A percentile compares a stretch with the other conserved stretches of the same genome.
These are phyloP conservation scores for Malassezia pachydermatis DNA, from an alignment of 1,284 basidiomycete genomes.

Conservation along the genomic window DNA sequence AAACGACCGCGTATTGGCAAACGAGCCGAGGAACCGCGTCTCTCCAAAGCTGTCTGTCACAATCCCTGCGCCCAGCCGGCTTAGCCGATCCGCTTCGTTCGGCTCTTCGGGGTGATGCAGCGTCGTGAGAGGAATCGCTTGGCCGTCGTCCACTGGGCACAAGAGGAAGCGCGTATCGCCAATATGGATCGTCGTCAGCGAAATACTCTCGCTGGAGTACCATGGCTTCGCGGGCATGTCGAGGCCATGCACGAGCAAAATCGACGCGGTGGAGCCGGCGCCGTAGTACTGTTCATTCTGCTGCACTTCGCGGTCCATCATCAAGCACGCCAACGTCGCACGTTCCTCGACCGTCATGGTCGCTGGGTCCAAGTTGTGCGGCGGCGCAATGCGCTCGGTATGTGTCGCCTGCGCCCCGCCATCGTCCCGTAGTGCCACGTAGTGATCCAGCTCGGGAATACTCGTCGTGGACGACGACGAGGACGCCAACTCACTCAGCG, in stretches of 20 bases:
- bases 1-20: conserved; percentile 86
- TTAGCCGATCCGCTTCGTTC: conserved; percentile 70
- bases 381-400: conserved; percentile 27
- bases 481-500: neutral
- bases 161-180: conserved; percentile 73
- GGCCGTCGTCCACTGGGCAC: conserved; percentile 63
- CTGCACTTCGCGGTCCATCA: conserved; percentile 40
- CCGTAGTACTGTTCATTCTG: conserved; percentile 25
- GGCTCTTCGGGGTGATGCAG: conserved; percentile 79
- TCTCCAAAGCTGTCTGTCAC: conserved; percentile 94
- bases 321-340: conserved; percentile 41
- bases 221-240: conserved; percentile 56
- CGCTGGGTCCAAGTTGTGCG: conserved; percentile 24
- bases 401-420: neutral
- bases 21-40: conserved; percentile 85
- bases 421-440: neutral
- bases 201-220: conserved; percentile 44
- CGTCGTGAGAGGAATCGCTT: conserved; percentile 59
- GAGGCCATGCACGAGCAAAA: conserved; percentile 76
- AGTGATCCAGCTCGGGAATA: conserved; percentile 1
- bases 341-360: conserved; percentile 39
- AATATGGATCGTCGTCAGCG: conserved; percentile 72
- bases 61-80: conserved; percentile 74
- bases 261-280: conserved; percentile 75
- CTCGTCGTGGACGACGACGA: neutral